These are phyloP conservation scores for Cardamine occulta DNA, from an alignment of 345 rosid genomes.

Conservation along the genomic window DNA sequence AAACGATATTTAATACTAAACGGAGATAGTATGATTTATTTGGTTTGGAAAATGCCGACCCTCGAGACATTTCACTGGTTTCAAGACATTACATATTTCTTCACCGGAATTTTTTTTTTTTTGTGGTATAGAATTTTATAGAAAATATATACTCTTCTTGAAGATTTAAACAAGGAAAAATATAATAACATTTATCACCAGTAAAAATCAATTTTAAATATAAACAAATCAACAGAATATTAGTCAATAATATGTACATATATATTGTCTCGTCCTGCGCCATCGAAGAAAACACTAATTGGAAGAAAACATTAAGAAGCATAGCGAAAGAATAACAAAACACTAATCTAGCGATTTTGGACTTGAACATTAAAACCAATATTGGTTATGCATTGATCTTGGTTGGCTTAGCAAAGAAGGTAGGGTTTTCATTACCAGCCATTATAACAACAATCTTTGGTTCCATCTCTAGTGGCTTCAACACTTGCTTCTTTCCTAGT, in stretches of 20 bases:
- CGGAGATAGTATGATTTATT: too few species aligned
- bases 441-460: slow-evolving; percentile 72
- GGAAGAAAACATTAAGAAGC: background rate
- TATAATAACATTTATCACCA: background rate
- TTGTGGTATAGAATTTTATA: too few species aligned
- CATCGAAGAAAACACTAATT: background rate
- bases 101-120: too few species aligned
- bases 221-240: background rate
- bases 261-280: background rate
- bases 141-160: background rate
- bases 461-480: slow-evolving; percentile 54
- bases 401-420: slow-evolving; percentile 58
- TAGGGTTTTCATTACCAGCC: slow-evolving; percentile 69
- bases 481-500: slow-evolving; percentile 20
- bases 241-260: background rate
- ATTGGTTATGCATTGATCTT: slow-evolving; percentile 35
- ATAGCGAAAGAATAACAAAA: background rate
- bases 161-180: background rate
- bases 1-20: too few species aligned
- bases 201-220: background rate
- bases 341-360: background rate
- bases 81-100: too few species aligned
- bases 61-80: too few species aligned
- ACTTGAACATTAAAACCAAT: background rate
- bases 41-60: too few species aligned